phyloP scores from a whole-genome alignment of 768 basidiomycete species.

The Fomitopsis serialis region DNA sequence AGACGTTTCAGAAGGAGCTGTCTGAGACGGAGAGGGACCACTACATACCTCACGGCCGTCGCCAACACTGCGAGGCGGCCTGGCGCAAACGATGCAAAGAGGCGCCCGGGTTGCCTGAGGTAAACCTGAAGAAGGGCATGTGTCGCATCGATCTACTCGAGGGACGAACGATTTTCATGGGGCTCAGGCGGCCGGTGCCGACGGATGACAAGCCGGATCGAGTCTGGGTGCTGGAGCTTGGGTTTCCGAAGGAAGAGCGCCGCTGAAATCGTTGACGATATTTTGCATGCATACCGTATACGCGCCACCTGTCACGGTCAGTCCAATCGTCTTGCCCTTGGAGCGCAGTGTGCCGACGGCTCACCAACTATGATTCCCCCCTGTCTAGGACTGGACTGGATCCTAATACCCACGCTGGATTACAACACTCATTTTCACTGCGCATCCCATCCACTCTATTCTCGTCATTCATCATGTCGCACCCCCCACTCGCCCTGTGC shows the following conservation, averaged over 20 bases:
- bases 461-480: neutral
- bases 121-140: constrained; percentile 12
- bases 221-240: constrained; percentile 7
- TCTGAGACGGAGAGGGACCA: constrained; percentile 6
- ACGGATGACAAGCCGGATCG: constrained; percentile 5
- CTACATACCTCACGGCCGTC: constrained; percentile 1
- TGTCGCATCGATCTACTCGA: constrained; percentile 20
- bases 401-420: constrained; percentile 2
- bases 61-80: constrained; percentile 5
- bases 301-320: constrained; percentile 4
- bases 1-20: constrained; percentile 9
- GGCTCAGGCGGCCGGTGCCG: constrained; percentile 11
- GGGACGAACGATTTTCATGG: constrained; percentile 18
- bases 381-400: constrained; percentile 2
- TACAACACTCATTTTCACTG: constrained; percentile 1
- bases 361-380: neutral
- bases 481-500: neutral
- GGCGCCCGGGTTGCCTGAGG: constrained; percentile 3
- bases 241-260: constrained; percentile 3
- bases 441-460: neutral
- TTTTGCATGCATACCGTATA: neutral
- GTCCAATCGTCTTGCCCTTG: neutral
- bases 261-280: constrained; percentile 1
- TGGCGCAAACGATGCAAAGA: constrained; percentile 13
- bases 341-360: neutral